Evolutionary conservation across 352 stramenopile species (phyloP).

Genomic region (Globisporangium parvum): DNA sequence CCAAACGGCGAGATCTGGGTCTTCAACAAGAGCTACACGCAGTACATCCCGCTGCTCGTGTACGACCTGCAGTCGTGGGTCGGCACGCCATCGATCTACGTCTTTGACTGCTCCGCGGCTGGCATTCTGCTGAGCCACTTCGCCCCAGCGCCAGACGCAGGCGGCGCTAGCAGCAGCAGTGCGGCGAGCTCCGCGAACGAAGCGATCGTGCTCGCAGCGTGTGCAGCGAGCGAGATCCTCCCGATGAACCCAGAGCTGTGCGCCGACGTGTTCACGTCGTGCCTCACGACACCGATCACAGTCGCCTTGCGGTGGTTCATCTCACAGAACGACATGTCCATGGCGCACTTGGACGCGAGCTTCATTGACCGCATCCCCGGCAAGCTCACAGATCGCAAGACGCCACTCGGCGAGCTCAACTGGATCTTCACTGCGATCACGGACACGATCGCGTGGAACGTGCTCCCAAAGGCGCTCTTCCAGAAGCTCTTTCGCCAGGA

Average conservation of each 20-base stretch:
- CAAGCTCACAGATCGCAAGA: constrained; percentile 92
- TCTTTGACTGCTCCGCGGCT: constrained; percentile 97
- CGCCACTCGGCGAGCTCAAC: constrained; percentile 96
- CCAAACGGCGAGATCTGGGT: constrained; percentile 98
- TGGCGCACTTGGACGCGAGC: constrained; percentile 77
- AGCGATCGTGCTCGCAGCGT: constrained; percentile 96
- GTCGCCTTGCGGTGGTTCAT: constrained; percentile 99
- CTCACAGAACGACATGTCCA: constrained; percentile 87
- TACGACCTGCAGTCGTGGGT: constrained; percentile 95
- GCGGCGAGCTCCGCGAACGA: constrained; percentile 46
- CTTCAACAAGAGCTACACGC: constrained; percentile 99
- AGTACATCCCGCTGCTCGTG: constrained; percentile 98
- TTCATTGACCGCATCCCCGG: constrained; percentile 88
- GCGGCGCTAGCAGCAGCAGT: constrained; percentile 7
- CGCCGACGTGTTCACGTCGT: constrained; percentile 99
- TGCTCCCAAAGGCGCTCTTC: constrained; percentile 94
- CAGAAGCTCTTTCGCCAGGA: constrained; percentile 99
- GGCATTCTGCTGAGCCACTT: constrained; percentile 96
- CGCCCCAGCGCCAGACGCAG: constrained; percentile 30
- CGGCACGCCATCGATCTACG: constrained; percentile 92
- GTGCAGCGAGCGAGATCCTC: constrained; percentile 91
- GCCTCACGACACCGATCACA: constrained; percentile 98
- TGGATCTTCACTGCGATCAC: constrained; percentile 99
- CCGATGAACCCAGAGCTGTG: constrained; percentile 96
- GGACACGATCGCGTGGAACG: constrained; percentile 99